Evolutionary conservation across 2,329 filamentous ascomycete genomes (phyloP).

Genomic region (Coniochaeta hoffmannii): DNA sequence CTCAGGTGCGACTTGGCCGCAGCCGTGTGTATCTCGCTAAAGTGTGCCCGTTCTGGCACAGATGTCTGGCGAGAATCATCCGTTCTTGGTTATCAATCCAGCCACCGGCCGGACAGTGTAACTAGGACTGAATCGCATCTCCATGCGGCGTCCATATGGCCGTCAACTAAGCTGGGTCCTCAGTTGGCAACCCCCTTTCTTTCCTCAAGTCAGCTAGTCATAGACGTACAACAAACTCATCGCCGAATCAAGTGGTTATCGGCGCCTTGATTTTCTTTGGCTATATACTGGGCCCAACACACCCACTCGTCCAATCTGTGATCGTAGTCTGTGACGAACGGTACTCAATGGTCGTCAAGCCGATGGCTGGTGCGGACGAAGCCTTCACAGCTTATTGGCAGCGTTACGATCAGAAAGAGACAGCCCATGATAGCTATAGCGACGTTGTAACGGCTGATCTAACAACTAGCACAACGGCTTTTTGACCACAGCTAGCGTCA

Average conservation of each 20-base stretch:
- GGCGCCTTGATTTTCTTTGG: too few relatives aligned
- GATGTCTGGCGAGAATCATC: neutral
- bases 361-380: too few relatives aligned
- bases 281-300: too few relatives aligned
- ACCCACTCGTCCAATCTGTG: too few relatives aligned
- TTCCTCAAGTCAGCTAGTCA: neutral
- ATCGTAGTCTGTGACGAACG: too few relatives aligned
- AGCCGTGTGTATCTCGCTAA: neutral
- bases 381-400: too few relatives aligned
- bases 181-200: neutral
- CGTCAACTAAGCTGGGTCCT: slow-evolving; percentile 21
- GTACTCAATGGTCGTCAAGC: too few relatives aligned
- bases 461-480: neutral
- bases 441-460: neutral
- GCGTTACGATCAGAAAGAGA: neutral
- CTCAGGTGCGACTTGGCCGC: neutral
- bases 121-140: neutral
- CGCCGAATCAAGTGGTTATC: too few relatives aligned
- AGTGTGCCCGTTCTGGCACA: neutral
- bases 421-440: neutral
- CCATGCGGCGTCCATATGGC: neutral
- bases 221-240: too few relatives aligned
- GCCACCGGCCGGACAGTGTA: neutral
- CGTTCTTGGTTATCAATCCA: neutral
- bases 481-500: neutral